phyloP scores from a whole-genome alignment of 2,329 filamentous ascomycete species.

The Alternaria alternata region DNA sequence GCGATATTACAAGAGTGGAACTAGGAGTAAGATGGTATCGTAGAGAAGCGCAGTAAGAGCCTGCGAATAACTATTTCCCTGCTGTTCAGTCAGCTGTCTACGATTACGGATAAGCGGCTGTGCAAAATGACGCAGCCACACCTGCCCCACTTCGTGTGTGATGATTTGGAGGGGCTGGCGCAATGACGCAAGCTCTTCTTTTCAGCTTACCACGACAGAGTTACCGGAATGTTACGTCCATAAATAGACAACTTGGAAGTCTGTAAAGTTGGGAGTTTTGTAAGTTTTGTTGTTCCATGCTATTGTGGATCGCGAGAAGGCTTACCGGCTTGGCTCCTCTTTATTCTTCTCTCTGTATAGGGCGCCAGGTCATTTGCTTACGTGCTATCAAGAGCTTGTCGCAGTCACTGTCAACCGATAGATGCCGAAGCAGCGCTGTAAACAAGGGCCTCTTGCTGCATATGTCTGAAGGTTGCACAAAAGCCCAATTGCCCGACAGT shows the following conservation, averaged over 20 bases:
- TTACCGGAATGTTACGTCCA: neutral
- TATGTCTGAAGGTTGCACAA: neutral
- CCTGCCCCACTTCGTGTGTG: neutral
- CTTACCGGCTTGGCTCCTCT: neutral
- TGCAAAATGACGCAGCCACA: constrained; percentile 14
- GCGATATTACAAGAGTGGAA: neutral
- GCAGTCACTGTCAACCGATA: neutral
- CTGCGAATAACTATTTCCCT: constrained; percentile 8
- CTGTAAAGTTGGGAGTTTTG: neutral
- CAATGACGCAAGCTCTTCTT: neutral
- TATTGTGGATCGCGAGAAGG: neutral
- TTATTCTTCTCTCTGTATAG: neutral
- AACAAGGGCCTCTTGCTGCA: neutral
- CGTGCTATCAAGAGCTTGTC: too few relatives aligned
- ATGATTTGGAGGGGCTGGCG: neutral
- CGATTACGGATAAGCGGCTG: constrained; percentile 17
- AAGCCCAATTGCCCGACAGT: neutral
- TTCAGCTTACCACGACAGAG: neutral
- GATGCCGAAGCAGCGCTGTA: neutral
- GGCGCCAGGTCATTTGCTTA: too few relatives aligned
- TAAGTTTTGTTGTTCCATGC: neutral
- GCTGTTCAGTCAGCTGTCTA: constrained; percentile 19
- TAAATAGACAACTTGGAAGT: neutral
- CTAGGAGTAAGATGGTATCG: neutral
- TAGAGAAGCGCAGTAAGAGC: constrained; percentile 8